phyloP scores from a whole-genome alignment of 1,284 basidiomycete genomes.

The Papiliotrema nemorosa region DNA sequence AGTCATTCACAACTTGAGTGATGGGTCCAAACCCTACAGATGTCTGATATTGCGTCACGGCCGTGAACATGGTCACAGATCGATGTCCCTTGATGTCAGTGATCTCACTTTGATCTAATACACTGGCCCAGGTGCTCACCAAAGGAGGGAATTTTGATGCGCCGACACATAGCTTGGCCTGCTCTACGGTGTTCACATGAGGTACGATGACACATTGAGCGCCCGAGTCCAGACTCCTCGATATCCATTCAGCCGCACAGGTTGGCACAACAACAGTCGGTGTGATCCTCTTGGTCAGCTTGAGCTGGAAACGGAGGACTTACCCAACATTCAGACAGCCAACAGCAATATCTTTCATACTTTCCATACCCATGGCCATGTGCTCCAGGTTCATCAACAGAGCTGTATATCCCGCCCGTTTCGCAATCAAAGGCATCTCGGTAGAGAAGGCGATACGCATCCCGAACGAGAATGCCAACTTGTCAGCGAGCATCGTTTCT shows the following conservation, averaged over 20 bases:
- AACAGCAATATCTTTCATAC: constrained; percentile 14
- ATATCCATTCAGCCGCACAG: constrained; percentile 26
- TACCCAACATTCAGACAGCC: constrained; percentile 24
- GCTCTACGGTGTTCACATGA: constrained; percentile 22
- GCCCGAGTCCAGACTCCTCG: constrained; percentile 23
- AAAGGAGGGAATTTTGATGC: constrained; percentile 23
- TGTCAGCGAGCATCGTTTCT: constrained; percentile 13
- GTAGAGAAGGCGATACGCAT: constrained; percentile 22
- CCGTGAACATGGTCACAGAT: constrained; percentile 23
- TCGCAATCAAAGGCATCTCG: constrained; percentile 24
- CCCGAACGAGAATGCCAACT: constrained; percentile 21
- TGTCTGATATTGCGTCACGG: constrained; percentile 24
- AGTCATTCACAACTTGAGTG: constrained; percentile 19
- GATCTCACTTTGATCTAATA: not conserved
- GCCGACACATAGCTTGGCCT: constrained; percentile 20
- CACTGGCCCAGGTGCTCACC: constrained; percentile 1
- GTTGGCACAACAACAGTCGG: constrained; percentile 26
- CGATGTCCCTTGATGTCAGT: constrained; percentile 12
- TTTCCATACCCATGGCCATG: constrained; percentile 22
- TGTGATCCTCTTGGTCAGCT: constrained; percentile 14
- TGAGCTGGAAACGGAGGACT: not conserved
- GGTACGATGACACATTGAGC: constrained; percentile 28
- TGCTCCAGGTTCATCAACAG: constrained; percentile 30
- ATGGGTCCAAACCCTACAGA: constrained; percentile 15
- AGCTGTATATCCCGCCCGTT: constrained; percentile 21